Evolutionary conservation across 176 grass and related monocot species (phyloP).

Genomic region (Oryza glumipatula): DNA sequence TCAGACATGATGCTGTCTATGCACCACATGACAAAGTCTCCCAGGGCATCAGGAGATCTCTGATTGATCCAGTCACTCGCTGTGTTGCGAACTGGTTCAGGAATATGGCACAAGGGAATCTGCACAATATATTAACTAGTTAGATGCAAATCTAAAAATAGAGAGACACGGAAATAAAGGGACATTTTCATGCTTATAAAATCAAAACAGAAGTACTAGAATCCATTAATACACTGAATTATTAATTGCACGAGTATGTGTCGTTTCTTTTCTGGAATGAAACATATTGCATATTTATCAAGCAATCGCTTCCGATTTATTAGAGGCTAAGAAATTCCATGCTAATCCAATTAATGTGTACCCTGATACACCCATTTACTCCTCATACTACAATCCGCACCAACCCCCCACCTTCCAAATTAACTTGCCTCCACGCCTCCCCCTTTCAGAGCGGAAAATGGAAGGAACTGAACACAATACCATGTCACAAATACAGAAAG

Average conservation of each 20-base stretch:
- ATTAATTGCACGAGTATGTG: not conserved
- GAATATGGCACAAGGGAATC: constrained; percentile 78
- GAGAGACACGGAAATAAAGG: not conserved
- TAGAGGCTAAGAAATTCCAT: not conserved
- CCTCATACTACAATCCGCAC: not conserved
- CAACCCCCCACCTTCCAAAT: not conserved
- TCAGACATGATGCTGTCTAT: constrained; percentile 87
- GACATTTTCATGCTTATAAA: not conserved
- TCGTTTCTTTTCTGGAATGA: not conserved
- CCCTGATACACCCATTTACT: constrained; percentile 4
- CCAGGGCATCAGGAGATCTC: constrained; percentile 72
- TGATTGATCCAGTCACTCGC: constrained; percentile 76
- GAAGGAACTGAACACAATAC: not conserved
- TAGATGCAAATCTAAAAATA: constrained; percentile 5
- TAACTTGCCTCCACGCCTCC: not conserved
- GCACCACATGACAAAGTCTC: constrained; percentile 90
- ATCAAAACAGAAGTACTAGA: not conserved
- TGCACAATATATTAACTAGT: constrained; percentile 47
- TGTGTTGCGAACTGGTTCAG: constrained; percentile 78
- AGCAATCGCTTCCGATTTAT: not conserved
- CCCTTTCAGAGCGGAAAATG: constrained; percentile 1
- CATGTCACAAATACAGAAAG: not conserved
- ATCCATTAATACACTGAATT: not conserved
- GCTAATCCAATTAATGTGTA: not conserved
- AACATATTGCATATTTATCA: not conserved